Evolutionary conservation across 306 rosid species (phyloP), one percentile per base, ranked within the genome.

Genomic region (Styphnolobium japonicum): DNA sequence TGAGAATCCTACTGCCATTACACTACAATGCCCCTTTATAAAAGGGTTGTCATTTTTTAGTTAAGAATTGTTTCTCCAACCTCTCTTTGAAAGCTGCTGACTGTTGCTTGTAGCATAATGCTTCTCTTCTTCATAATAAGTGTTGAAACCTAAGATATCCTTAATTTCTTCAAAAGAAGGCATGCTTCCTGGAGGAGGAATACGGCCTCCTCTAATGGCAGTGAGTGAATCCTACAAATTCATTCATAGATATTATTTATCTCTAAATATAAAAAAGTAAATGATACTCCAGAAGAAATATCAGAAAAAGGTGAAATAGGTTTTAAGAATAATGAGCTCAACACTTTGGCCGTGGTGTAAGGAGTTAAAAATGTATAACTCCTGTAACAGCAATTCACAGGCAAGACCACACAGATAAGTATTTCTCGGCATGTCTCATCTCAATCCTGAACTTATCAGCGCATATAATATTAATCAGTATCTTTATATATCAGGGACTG

Each of bases 171-270:
- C 97, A 33, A 94, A 94, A 58, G 97, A 81, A 34, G 97, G 97
- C 95, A 94, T 88, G 88, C 95, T 92, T 85, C 93, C 97, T 22
- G 97, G 98, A 69, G 97, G 83, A 88, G 98, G 98, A 81, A 94
- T 80, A 77, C 98, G 93, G 8, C 98, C 98, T 70, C 98, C 94
- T 87, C 16, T 88, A 53, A 94, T 86, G 61, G 97, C 98, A 67
- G 79, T 67, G 36, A 92, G 91, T 69, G 97, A 75, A 73, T 91
- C 98, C 97, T 94, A 89, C 85, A 87, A 49, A 80, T 18, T 8
- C 27, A 64, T 71, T 71, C 69, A 62, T 53, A 69, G 75, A 77
- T 23, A 62, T 56, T 33, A 76, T 36, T 51, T 55, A 53, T 48
- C 56, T 2, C 15, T 37, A 58, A 77, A 77, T 29, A 51, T 65